Evolutionary conservation across 495 filamentous ascomycete genomes (phyloP).

Genomic region (Stereocaulon alpinum): DNA sequence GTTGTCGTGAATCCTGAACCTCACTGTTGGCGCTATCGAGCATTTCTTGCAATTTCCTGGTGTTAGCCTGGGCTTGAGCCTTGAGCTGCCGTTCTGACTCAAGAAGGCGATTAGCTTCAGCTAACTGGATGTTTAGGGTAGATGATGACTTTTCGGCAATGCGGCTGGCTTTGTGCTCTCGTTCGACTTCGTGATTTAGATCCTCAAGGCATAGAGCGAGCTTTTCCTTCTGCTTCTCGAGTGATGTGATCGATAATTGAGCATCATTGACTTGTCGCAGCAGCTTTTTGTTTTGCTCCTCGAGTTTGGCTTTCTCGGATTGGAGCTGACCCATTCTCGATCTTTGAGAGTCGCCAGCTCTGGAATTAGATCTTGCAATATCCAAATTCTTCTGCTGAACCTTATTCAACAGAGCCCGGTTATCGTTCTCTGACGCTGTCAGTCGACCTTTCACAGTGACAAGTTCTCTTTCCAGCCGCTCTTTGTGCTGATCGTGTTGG

Average conservation of each 20-base stretch:
- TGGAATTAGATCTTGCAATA: slow-evolving; percentile 81
- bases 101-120: slow-evolving; percentile 77
- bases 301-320: slow-evolving; percentile 71
- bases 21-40: slow-evolving; percentile 71
- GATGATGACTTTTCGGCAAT: slow-evolving; percentile 90
- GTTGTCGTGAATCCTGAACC: slow-evolving; percentile 64
- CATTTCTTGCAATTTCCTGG: slow-evolving; percentile 64
- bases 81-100: slow-evolving; percentile 86
- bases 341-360: slow-evolving; percentile 74
- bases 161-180: slow-evolving; percentile 83
- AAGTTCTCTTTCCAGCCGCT: slow-evolving; percentile 84
- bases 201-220: slow-evolving; percentile 81
- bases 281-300: slow-evolving; percentile 74
- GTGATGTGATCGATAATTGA: slow-evolving; percentile 69
- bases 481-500: slow-evolving; percentile 84
- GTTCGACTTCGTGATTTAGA: slow-evolving; percentile 81
- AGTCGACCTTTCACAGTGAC: slow-evolving; percentile 85
- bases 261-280: slow-evolving; percentile 79
- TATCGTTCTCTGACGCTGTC: slow-evolving; percentile 92
- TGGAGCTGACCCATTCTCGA: slow-evolving; percentile 67
- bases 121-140: slow-evolving; percentile 67
- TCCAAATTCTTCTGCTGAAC: slow-evolving; percentile 97
- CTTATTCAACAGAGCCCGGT: slow-evolving; percentile 89
- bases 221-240: slow-evolving; percentile 97
- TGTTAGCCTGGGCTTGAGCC: slow-evolving; percentile 75